Evolutionary conservation across 2,329 filamentous ascomycete genomes (phyloP), one percentile per base, ranked within the genome.

Genomic region (Xylariaceae sp.): DNA sequence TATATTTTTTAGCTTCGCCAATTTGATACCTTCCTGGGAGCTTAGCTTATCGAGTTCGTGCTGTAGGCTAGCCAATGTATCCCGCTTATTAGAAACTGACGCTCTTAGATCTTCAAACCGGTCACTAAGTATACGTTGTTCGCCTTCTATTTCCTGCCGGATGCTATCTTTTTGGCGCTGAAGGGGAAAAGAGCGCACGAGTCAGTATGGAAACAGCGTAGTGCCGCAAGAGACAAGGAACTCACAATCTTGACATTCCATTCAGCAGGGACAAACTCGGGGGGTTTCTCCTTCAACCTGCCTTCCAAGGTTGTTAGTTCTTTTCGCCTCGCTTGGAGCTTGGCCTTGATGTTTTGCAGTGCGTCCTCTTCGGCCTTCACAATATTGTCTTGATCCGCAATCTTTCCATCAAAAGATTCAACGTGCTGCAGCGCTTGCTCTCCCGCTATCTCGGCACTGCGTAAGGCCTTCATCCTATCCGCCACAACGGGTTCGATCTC

Each of bases 201-300:
- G 53, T 50, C 40, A 35, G 48, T 34, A 32, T 31, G 46, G 2
- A 11, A 40, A 41, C 5, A 6, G 4, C 43, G 6, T 2, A 53
- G 4, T 11, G 9, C 6, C 30, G 27, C 6, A 51, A 12, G n/a
- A 11, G 34, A 37, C 6, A 3, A 26, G 8, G 6, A 76, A 11
- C 85, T 71, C 71, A 88, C 86, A 69, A 91, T 86, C 59, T 81
- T 81, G 50, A 83, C 80, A 61, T 92, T 94, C 73, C 84, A 91
- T 3, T 81, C 81, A 4, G 78, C 74, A 7, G 82, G 71, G 65
- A 94, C 84, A 65, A 94, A 90, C 4, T 85, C 79, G 0, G 79
- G 74, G 0, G 86, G 84, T 9, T 77, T 76, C 43, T 85, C 80
- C 54, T 84, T 80, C 60, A 84, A 71, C 57, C 81, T 78, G 4